Evolutionary conservation across 2,329 filamentous ascomycete species (phyloP), one percentile per base, ranked within the genome.

Genomic region (Drechslerella stenobrocha): DNA sequence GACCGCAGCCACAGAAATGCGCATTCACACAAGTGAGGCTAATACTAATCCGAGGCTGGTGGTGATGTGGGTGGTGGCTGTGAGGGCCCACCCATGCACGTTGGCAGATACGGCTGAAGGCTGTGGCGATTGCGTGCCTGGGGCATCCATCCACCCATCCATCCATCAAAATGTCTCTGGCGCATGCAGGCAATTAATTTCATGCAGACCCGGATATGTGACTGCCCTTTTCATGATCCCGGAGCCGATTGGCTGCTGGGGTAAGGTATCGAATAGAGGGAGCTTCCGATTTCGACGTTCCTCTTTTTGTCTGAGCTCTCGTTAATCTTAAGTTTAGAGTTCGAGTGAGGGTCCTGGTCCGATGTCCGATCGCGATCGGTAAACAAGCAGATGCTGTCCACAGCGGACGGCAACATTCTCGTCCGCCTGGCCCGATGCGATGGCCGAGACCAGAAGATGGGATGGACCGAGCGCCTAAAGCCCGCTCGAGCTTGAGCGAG

Each of bases 111-210:
- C 60, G 60, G 60, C 60, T 66, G 60, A 58, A 42, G 61, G 37
- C 50, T 67, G 63, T 67, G 63, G 63, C 63, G 63, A 67, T 67
- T 59, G 61, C 61, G 61, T 67, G 51, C 42, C 35, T 57, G 22
- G 50, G 37, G n/a, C 26, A 13, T 11, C 30, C n/a, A 18, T 20
- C 13, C 26, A 35, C 30, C 30, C n/a, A 22, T n/a, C n/a, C n/a
- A n/a, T n/a, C n/a, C n/a, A n/a, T n/a, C n/a, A n/a, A n/a, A n/a
- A n/a, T n/a, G n/a, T n/a, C n/a, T n/a, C n/a, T n/a, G n/a, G 3
- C 23, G 20, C 57, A 48, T 58, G 46, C 32, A 24, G 26, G 15
- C 22, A n/a, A 23, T 40, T 42, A n/a, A 23, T 40, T 42, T 42
- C 15, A 42, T 42, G 37, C 37, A 42, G 9, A 3, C 22, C 37